These are phyloP conservation scores for Capronia coronata DNA, from an alignment of 2,329 filamentous ascomycete species.

Conservation along the genomic window DNA sequence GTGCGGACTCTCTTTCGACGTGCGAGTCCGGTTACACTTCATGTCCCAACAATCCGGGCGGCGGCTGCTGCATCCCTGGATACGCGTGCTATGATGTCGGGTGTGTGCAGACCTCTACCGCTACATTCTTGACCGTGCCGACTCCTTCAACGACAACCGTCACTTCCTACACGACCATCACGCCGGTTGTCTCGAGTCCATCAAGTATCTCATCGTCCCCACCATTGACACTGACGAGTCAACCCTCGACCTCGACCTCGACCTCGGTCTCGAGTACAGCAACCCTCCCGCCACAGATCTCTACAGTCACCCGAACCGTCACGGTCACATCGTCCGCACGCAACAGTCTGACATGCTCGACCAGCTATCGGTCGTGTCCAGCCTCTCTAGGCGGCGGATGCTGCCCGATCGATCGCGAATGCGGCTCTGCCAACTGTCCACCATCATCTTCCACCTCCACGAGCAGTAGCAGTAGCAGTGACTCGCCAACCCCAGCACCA, in stretches of 20 bases:
- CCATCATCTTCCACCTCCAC: too few relatives aligned
- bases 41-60: slow-evolving; percentile 49
- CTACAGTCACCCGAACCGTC: slow-evolving; percentile 15
- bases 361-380: slow-evolving; percentile 43
- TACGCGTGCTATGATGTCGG: slow-evolving; percentile 53
- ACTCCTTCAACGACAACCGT: slow-evolving; percentile 22
- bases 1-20: slow-evolving; percentile 45
- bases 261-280: slow-evolving; percentile 27
- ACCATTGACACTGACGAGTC: slow-evolving; percentile 21
- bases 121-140: slow-evolving; percentile 20
- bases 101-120: slow-evolving; percentile 40
- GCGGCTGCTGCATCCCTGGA: slow-evolving; percentile 57
- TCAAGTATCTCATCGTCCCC: slow-evolving; percentile 28
- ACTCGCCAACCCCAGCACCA: slow-evolving; percentile 30
- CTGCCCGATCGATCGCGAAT: slow-evolving; percentile 42
- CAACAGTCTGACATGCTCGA: slow-evolving; percentile 36
- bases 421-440: slow-evolving; percentile 38
- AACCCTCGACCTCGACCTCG: slow-evolving; percentile 35
- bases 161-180: slow-evolving; percentile 27
- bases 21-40: slow-evolving; percentile 50
- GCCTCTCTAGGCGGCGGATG: slow-evolving; percentile 40
- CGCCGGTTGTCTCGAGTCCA: background rate
- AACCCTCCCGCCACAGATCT: slow-evolving; percentile 11
- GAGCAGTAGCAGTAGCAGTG: slow-evolving; percentile 1
- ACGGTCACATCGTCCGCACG: slow-evolving; percentile 29